Evolutionary conservation across 2,329 filamentous ascomycete genomes (phyloP), one percentile per base, ranked within the genome.

Genomic region (Exophiala mesophila): DNA sequence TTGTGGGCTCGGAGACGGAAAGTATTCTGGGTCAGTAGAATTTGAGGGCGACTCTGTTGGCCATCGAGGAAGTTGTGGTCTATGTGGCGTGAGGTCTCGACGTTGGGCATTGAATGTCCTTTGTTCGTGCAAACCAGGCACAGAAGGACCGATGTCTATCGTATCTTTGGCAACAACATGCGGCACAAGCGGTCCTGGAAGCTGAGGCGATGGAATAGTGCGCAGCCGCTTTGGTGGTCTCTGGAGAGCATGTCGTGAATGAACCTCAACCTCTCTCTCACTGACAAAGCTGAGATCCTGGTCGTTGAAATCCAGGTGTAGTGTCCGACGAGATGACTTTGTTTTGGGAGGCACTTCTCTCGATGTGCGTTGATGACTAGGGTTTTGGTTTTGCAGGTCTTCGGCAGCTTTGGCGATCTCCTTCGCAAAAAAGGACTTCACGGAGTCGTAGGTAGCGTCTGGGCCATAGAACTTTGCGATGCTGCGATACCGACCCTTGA

Each of bases 351-450:
- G 41, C 1, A 16, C 15, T 3, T 23, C 19, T 38, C 29, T 33
- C 5, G 40, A 28, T 13, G 44, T 39, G n/a, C 28, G 30, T 26
- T 23, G 41, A 23, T 37, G 38, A 16, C 24, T 18, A 12, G 35
- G 38, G 16, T 39, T 31, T 21, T 44, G 26, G 16, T 24, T 12
- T 20, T 33, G 38, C 3, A 48, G 36, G n/a, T 43, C 30, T 8
- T 43, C 38, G 12, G 48, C 38, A n/a, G 35, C 36, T 28, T 28
- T 39, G 3, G 44, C 33, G n/a, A 51, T 28, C 16, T 51, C 44
- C 20, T 48, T 51, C 12, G 38, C 39, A 29, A 51, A 47, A 19
- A 51, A 47, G 9, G 41, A 38, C n/a, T 48, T 47, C 32, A 51
- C 44, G 9, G 45, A 29, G 17, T 44, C 41, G 20, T 41, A 37